Evolutionary conservation across 2,329 filamentous ascomycete genomes (phyloP).

Genomic region (Fusarium dimerum): DNA sequence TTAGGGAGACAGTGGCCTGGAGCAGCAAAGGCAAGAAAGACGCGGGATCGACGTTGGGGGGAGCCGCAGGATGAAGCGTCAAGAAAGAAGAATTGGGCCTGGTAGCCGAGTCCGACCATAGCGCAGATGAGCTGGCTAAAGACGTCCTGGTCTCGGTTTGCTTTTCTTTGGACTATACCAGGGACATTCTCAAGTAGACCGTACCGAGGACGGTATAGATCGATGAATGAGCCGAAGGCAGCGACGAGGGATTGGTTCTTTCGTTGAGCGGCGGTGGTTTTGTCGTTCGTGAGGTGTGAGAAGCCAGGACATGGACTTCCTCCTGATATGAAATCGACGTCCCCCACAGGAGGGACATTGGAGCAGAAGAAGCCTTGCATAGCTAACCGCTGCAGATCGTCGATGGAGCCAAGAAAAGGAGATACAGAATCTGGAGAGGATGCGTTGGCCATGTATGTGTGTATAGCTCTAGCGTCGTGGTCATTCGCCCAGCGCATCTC

Average conservation of each 20-base stretch:
- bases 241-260: constrained; percentile 78
- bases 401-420: constrained; percentile 71
- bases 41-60: constrained; percentile 63
- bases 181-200: constrained; percentile 77
- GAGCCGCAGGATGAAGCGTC: constrained; percentile 72
- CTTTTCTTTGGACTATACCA: constrained; percentile 56
- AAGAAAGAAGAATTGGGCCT: constrained; percentile 66
- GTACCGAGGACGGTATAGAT: constrained; percentile 74
- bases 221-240: constrained; percentile 72
- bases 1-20: constrained; percentile 61
- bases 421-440: constrained; percentile 40
- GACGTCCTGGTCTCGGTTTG: constrained; percentile 58
- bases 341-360: constrained; percentile 58
- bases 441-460: constrained; percentile 72
- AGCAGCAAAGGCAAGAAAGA: constrained; percentile 73
- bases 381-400: constrained; percentile 62
- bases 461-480: constrained; percentile 61
- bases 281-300: constrained; percentile 62
- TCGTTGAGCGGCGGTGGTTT: constrained; percentile 54
- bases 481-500: constrained; percentile 71
- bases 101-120: constrained; percentile 76
- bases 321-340: constrained; percentile 69
- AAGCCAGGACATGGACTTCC: constrained; percentile 81
- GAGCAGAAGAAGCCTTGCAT: constrained; percentile 50
- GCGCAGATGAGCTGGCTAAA: constrained; percentile 73